Percentiles rank a stretch among this genome's conserved stretches.
Conservation (phyloP, 495 filamentous ascomycete species). For the Sordaria brevicollis region DNA sequence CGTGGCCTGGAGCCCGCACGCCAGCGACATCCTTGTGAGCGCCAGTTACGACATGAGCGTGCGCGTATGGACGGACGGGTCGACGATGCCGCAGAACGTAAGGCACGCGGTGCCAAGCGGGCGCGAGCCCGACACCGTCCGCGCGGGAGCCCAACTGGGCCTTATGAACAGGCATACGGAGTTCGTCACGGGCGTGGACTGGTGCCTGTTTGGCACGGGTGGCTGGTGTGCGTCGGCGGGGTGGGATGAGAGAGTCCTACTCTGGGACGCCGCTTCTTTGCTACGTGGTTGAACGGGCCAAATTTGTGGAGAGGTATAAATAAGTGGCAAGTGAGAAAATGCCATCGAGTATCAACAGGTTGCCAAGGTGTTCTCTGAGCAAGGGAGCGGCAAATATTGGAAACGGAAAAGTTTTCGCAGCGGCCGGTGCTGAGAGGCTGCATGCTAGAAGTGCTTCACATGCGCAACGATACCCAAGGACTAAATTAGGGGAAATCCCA, state of each 20-base stretch:
- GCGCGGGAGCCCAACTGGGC: constrained; percentile 61
- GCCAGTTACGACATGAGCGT: constrained; percentile 98
- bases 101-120: constrained; percentile 1
- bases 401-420: too few species aligned
- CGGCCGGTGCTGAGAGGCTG: too few species aligned
- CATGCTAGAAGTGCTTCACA: too few species aligned
- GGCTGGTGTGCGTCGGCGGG: constrained; percentile 91
- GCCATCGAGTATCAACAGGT: too few species aligned
- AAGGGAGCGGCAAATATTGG: too few species aligned
- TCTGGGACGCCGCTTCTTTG: constrained; percentile 71
- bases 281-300: constrained; percentile 16
- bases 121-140: constrained; percentile 15
- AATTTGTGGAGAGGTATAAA: too few species aligned
- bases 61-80: constrained; percentile 80
- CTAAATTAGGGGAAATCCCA: neutral
- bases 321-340: too few species aligned
- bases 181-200: constrained; percentile 95
- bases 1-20: constrained; percentile 84
- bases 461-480: neutral
- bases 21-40: constrained; percentile 70
- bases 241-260: constrained; percentile 84
- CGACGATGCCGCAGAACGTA: constrained; percentile 29
- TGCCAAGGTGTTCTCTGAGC: too few species aligned
- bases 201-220: constrained; percentile 91
- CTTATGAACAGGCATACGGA: constrained; percentile 88